These are phyloP conservation scores for Angomonas desouzai DNA, from an alignment of 208 protist species.

Conservation along the genomic window DNA sequence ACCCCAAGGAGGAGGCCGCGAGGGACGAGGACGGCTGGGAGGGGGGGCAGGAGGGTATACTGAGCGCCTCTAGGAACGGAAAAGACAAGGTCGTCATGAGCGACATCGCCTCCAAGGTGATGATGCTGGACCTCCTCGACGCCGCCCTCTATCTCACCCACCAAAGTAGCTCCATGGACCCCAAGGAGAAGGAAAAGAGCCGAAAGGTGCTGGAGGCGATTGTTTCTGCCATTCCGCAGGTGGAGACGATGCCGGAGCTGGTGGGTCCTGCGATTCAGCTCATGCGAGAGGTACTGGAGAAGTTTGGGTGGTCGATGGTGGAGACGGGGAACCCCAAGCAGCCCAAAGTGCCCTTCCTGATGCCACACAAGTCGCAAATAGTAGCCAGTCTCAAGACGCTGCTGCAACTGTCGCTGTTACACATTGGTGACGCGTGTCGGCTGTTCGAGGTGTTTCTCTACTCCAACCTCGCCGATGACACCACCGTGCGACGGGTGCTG, in stretches of 20 bases:
- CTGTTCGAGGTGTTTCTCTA: slow-evolving; percentile 48
- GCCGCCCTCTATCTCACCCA: slow-evolving; percentile 17
- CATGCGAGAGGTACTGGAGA: slow-evolving; percentile 26
- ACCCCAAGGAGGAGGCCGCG: slow-evolving; percentile 11
- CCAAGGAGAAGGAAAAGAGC: slow-evolving; percentile 13
- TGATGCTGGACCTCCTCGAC: slow-evolving; percentile 34
- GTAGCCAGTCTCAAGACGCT: slow-evolving; percentile 44
- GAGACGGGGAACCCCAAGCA: slow-evolving; percentile 1
- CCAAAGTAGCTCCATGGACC: background rate
- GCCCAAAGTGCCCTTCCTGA: slow-evolving; percentile 26
- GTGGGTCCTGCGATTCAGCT: slow-evolving; percentile 38
- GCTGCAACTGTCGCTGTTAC: slow-evolving; percentile 48
- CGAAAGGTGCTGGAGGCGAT: slow-evolving; percentile 33
- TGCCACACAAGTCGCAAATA: slow-evolving; percentile 50
- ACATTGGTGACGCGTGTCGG: slow-evolving; percentile 32
- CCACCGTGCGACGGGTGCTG: slow-evolving; percentile 43
- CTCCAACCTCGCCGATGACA: slow-evolving; percentile 51
- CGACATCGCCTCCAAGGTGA: slow-evolving; percentile 48
- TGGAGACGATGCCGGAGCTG: slow-evolving; percentile 56
- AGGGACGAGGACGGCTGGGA: slow-evolving; percentile 18
- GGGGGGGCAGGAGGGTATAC: slow-evolving; percentile 6
- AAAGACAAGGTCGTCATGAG: slow-evolving; percentile 4
- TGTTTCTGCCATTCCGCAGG: slow-evolving; percentile 43
- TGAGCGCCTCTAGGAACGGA: background rate
- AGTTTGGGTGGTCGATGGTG: slow-evolving; percentile 21